Evolutionary conservation across 345 rosid genomes (phyloP).

Genomic region (Hypericum androsaemum): DNA sequence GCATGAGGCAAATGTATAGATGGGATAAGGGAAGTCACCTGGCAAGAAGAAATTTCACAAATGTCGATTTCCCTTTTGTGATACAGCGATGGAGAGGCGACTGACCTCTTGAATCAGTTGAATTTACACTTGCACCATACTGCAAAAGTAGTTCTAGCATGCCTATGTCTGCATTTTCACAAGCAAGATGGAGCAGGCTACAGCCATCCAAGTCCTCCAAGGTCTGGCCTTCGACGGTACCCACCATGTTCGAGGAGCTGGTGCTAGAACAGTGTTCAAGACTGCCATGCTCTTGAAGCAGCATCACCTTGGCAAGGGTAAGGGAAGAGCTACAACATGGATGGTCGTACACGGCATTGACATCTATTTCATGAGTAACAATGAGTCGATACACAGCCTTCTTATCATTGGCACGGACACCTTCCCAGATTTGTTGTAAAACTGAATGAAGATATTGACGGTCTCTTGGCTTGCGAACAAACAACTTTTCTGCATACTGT

Average conservation of each 20-base stretch:
- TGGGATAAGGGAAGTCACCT: slow-evolving; percentile 35
- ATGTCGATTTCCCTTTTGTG: slow-evolving; percentile 42
- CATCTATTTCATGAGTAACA: slow-evolving; percentile 64
- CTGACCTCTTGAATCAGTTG: slow-evolving; percentile 67
- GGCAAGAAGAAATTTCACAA: slow-evolving; percentile 72
- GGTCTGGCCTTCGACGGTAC: slow-evolving; percentile 36
- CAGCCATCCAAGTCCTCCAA: slow-evolving; percentile 57
- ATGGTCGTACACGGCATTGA: slow-evolving; percentile 57
- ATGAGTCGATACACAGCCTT: slow-evolving; percentile 80
- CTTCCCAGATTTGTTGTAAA: slow-evolving; percentile 79
- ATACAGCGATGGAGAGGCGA: slow-evolving; percentile 75
- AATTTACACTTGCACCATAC: slow-evolving; percentile 79
- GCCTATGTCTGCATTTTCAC: slow-evolving; percentile 88
- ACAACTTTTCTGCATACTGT: slow-evolving; percentile 92
- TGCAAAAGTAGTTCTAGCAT: slow-evolving; percentile 95
- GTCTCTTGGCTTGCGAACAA: slow-evolving; percentile 69
- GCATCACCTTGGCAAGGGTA: slow-evolving; percentile 79
- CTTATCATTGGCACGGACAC: slow-evolving; percentile 77
- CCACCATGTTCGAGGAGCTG: slow-evolving; percentile 44
- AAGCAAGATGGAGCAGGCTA: slow-evolving; percentile 87
- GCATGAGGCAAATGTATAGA: background rate
- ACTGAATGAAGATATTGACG: slow-evolving; percentile 37
- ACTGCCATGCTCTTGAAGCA: slow-evolving; percentile 59
- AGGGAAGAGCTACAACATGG: slow-evolving; percentile 50
- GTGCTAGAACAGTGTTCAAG: slow-evolving; percentile 44